A percentile compares a stretch with the other conserved stretches of the same genome.
Conservation (phyloP, 2,329 filamentous ascomycete species). For the Sarocladium brachiariae region DNA sequence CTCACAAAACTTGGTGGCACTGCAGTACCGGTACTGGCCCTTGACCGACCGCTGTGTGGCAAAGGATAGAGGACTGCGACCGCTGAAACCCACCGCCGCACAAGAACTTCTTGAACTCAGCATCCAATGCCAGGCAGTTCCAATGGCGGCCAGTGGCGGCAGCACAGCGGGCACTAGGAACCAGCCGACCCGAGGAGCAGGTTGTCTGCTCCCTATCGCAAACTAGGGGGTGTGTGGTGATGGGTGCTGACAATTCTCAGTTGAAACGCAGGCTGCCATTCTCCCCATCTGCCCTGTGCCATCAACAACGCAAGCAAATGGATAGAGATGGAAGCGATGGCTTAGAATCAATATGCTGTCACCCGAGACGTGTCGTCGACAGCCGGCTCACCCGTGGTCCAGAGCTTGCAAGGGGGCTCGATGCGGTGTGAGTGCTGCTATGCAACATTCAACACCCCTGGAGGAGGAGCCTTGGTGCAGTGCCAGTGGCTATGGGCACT, state of each 20-base stretch:
- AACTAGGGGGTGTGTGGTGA: too few species aligned
- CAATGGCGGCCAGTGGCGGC: background rate
- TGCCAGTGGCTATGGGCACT: too few species aligned
- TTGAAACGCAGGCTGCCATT: too few species aligned
- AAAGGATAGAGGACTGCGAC: too few species aligned
- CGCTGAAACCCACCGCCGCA: background rate
- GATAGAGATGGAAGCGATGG: too few species aligned
- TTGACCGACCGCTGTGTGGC: too few species aligned
- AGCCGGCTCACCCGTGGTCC: background rate
- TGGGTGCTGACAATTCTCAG: too few species aligned
- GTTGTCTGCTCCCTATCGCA: background rate
- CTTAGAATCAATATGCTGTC: background rate
- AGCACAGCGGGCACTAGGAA: constrained; percentile 7
- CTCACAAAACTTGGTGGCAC: too few species aligned
- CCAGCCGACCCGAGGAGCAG: background rate
- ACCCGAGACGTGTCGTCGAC: background rate
- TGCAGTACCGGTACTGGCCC: background rate
- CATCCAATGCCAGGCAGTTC: constrained; percentile 1
- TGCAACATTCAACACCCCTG: background rate
- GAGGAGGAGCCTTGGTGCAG: too few species aligned
- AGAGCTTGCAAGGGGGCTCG: background rate
- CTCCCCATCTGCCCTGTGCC: too few species aligned
- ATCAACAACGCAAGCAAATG: too few species aligned
- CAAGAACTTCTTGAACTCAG: too few species aligned
- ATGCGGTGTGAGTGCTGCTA: background rate